Percentiles rank a stretch among this genome's conserved stretches.
Evolutionary conservation across 1,139 yeast species (phyloP).

Genomic region (Hansenula anomala): DNA sequence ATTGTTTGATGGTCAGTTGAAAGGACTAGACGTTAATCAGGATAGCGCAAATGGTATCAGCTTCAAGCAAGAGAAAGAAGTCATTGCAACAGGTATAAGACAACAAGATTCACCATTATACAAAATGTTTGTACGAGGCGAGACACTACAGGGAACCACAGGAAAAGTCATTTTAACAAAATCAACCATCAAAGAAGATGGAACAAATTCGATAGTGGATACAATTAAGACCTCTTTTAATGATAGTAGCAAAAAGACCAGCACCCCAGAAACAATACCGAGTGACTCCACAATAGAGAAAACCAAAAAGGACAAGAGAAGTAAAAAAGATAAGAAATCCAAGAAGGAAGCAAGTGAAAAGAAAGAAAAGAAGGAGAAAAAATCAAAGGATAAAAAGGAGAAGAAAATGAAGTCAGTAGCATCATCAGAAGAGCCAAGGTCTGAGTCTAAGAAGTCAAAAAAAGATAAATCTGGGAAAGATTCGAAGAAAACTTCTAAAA

Average conservation of each 20-base stretch:
- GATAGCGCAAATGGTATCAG: constrained; percentile 29
- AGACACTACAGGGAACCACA: constrained; percentile 76
- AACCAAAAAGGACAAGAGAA: constrained; percentile 19
- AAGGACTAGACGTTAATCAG: constrained; percentile 59
- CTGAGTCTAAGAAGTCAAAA: constrained; percentile 12
- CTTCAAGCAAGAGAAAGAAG: constrained; percentile 38
- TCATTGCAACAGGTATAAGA: constrained; percentile 43
- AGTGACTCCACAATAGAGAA: constrained; percentile 15
- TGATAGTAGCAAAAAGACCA: constrained; percentile 18
- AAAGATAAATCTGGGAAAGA: not conserved
- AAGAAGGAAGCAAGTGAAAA: constrained; percentile 18
- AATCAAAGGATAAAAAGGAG: constrained; percentile 17
- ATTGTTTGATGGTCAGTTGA: constrained; percentile 88
- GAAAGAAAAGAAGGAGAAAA: constrained; percentile 14
- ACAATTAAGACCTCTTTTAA: constrained; percentile 8
- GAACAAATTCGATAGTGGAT: constrained; percentile 14
- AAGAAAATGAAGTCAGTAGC: too few species aligned
- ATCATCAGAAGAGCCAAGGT: too few species aligned
- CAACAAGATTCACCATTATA: constrained; percentile 58
- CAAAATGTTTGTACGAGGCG: constrained; percentile 79
- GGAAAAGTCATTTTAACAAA: constrained; percentile 27
- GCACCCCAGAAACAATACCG: constrained; percentile 8
- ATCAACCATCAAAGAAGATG: constrained; percentile 10
- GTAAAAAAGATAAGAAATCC: constrained; percentile 19
- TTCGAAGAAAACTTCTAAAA: constrained; percentile 15